phyloP scores from a whole-genome alignment of 129 eudicot species.

The Solidago caesia region DNA sequence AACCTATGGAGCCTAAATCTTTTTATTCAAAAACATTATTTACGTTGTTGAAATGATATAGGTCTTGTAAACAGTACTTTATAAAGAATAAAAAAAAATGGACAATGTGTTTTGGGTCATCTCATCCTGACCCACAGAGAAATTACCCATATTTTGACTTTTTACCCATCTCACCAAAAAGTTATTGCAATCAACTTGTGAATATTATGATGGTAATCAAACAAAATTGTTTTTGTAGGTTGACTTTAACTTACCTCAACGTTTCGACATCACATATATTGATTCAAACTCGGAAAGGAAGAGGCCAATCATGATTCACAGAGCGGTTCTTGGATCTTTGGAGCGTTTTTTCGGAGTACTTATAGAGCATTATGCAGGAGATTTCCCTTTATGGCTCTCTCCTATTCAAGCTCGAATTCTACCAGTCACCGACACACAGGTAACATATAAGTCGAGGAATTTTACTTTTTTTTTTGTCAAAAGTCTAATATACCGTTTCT shows the following conservation, averaged over 20 bases:
- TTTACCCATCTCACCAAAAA: too few relatives aligned
- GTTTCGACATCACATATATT: conserved; percentile 86
- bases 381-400: conserved; percentile 93
- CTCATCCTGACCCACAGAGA: too few relatives aligned
- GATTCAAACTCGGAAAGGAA: conserved; percentile 77
- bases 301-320: conserved; percentile 95
- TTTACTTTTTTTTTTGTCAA: background rate
- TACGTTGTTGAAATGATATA: too few relatives aligned
- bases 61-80: too few relatives aligned
- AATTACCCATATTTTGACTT: too few relatives aligned
- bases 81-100: too few relatives aligned
- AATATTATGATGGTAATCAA: background rate
- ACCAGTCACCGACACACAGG: conserved; percentile 92
- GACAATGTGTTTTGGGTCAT: too few relatives aligned
- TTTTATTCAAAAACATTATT: too few relatives aligned
- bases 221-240: conserved; percentile 49
- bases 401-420: conserved; percentile 85
- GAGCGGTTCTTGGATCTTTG: conserved; percentile 97
- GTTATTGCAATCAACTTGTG: too few relatives aligned
- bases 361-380: conserved; percentile 96
- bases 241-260: conserved; percentile 88
- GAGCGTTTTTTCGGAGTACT: conserved; percentile 96
- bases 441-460: conserved; percentile 14
- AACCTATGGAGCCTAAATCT: background rate
- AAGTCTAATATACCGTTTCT: conserved; percentile 9